phyloP scores from a whole-genome alignment of 768 basidiomycete genomes.

The Pisolithus albus region DNA sequence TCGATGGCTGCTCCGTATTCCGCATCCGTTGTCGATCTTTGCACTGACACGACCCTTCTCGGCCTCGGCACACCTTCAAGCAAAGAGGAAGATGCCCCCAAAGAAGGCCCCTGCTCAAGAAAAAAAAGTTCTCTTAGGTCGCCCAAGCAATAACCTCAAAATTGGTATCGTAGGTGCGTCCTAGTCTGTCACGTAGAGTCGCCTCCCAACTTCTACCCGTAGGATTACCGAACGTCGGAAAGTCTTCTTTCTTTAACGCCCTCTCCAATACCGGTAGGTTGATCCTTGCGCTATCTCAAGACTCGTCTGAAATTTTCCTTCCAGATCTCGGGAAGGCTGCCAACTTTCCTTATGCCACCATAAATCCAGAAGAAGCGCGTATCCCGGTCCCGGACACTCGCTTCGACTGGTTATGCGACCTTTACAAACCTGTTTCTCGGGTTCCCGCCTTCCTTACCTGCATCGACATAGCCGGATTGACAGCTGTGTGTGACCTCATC shows the following conservation, averaged over 20 bases:
- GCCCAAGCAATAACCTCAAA: constrained; percentile 95
- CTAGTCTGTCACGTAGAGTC: not conserved
- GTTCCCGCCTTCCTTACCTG: constrained; percentile 95
- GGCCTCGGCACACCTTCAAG: constrained; percentile 29
- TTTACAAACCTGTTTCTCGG: constrained; percentile 82
- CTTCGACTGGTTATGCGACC: constrained; percentile 89
- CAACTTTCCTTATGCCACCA: constrained; percentile 95
- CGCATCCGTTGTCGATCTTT: constrained; percentile 9
- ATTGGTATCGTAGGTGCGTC: constrained; percentile 95
- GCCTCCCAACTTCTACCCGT: not conserved
- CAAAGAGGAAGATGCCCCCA: constrained; percentile 80
- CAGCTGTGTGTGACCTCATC: constrained; percentile 55
- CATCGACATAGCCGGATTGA: constrained; percentile 97
- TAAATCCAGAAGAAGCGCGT: constrained; percentile 93
- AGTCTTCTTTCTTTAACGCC: constrained; percentile 98
- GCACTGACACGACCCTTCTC: constrained; percentile 28
- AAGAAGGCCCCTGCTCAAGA: constrained; percentile 73
- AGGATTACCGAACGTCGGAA: constrained; percentile 96
- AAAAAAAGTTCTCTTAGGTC: constrained; percentile 83
- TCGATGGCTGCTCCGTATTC: constrained; percentile 17
- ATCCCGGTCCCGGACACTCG: constrained; percentile 92
- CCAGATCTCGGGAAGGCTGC: constrained; percentile 87
- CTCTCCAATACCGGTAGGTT: constrained; percentile 80
- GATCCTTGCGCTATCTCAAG: not conserved
- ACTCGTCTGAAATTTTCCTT: constrained; percentile 5